Evolutionary conservation across 257 asterid species (phyloP).

Genomic region (Leonotis leonurus): DNA sequence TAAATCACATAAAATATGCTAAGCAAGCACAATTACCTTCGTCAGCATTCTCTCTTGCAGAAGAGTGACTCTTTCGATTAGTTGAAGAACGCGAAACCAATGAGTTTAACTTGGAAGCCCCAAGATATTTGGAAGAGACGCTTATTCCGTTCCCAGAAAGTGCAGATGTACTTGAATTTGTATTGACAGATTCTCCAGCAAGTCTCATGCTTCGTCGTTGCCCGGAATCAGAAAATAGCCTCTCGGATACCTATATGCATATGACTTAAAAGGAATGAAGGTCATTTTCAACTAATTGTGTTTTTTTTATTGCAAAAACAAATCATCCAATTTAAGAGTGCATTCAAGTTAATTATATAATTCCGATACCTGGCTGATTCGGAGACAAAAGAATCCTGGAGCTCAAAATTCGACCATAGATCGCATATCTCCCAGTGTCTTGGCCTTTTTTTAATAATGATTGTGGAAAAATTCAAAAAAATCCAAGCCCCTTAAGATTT

Average conservation of each 20-base stretch:
- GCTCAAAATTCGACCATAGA: not conserved
- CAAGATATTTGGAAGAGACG: slow-evolving; percentile 62
- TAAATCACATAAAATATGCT: not conserved
- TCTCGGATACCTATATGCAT: slow-evolving; percentile 77
- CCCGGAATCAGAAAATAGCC: slow-evolving; percentile 88
- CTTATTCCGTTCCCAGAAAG: slow-evolving; percentile 67
- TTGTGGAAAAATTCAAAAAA: not conserved
- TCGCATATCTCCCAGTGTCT: not conserved
- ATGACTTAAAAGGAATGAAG: not conserved
- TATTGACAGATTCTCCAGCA: slow-evolving; percentile 67
- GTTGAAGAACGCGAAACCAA: slow-evolving; percentile 57
- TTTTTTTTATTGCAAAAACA: not conserved
- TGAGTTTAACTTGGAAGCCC: slow-evolving; percentile 52
- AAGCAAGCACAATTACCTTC: slow-evolving; percentile 58
- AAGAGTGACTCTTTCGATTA: slow-evolving; percentile 65
- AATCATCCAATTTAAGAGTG: not conserved
- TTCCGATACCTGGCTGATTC: not conserved
- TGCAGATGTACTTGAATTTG: slow-evolving; percentile 38
- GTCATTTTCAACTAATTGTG: not conserved
- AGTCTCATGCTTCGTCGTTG: slow-evolving; percentile 91
- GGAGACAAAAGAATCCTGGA: too few species aligned
- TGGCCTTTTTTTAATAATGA: not conserved
- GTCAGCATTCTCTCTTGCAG: slow-evolving; percentile 53
- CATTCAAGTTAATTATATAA: not conserved
- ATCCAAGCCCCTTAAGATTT: not conserved